These are phyloP conservation scores for Epichloe uncinata DNA, from an alignment of 2,329 filamentous ascomycete species.

Conservation along the genomic window DNA sequence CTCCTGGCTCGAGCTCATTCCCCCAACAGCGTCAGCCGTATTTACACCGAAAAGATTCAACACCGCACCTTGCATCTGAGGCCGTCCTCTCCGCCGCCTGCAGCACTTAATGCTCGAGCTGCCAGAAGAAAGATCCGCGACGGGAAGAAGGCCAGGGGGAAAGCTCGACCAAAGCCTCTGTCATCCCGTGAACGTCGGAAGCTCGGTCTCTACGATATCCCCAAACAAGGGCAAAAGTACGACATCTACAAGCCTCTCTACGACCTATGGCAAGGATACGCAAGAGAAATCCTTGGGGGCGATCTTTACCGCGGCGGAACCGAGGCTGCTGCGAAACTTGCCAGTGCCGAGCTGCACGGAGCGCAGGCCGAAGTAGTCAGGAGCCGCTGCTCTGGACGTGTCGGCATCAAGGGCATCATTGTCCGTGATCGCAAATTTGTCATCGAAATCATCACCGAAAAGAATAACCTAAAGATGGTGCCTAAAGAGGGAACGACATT, in stretches of 20 bases:
- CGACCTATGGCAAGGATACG: conserved; percentile 70
- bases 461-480: conserved; percentile 59
- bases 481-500: conserved; percentile 90
- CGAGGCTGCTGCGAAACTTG: conserved; percentile 57
- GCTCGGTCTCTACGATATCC: conserved; percentile 62
- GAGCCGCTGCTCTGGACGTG: conserved; percentile 66
- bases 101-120: conserved; percentile 42
- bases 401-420: conserved; percentile 77
- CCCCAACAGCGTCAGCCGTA: conserved; percentile 52
- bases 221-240: conserved; percentile 49
- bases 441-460: conserved; percentile 68
- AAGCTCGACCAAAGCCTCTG: conserved; percentile 50
- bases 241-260: conserved; percentile 66
- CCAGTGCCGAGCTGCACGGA: conserved; percentile 82
- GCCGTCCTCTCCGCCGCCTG: conserved; percentile 53
- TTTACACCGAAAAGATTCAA: conserved; percentile 73
- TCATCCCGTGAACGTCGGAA: conserved; percentile 66
- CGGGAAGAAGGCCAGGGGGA: conserved; percentile 32
- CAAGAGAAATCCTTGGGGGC: conserved; percentile 63
- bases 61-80: conserved; percentile 70
- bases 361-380: conserved; percentile 71
- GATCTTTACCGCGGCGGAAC: conserved; percentile 43
- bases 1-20: conserved; percentile 72
- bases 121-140: conserved; percentile 36
- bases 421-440: conserved; percentile 77